These are phyloP conservation scores for Acanthamoeba quina DNA, from an alignment of 208 protist species.

Conservation along the genomic window DNA sequence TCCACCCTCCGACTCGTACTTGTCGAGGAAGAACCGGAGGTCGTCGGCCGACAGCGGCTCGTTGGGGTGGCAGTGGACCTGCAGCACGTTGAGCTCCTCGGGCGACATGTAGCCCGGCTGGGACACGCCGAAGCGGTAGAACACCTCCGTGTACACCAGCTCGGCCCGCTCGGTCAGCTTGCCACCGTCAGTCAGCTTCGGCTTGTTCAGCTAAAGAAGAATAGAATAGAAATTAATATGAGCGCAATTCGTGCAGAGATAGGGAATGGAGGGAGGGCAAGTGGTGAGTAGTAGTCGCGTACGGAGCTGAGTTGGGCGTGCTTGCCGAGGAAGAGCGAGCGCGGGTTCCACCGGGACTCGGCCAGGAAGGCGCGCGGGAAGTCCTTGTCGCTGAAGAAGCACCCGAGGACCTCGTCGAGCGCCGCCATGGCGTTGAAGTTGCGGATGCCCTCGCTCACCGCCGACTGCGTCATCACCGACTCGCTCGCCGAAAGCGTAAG, in stretches of 20 bases:
- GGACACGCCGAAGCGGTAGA: constrained; percentile 47
- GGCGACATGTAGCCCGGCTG: constrained; percentile 56
- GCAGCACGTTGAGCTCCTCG: constrained; percentile 63
- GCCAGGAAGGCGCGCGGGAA: constrained; percentile 27
- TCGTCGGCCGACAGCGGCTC: constrained; percentile 52
- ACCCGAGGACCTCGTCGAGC: constrained; percentile 21
- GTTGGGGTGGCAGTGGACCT: constrained; percentile 61
- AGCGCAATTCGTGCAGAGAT: no score
- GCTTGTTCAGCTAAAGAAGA: constrained; percentile 15
- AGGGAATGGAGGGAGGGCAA: background rate
- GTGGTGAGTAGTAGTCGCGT: background rate
- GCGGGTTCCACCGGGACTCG: background rate
- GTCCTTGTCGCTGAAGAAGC: constrained; percentile 56
- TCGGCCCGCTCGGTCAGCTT: constrained; percentile 52
- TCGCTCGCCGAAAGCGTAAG: background rate
- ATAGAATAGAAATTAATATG: background rate
- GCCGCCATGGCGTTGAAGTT: constrained; percentile 43
- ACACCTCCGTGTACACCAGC: constrained; percentile 56
- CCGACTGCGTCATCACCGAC: constrained; percentile 33
- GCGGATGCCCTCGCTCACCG: constrained; percentile 22
- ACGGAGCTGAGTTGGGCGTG: constrained; percentile 32
- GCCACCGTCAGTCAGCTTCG: background rate
- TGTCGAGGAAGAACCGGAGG: constrained; percentile 21
- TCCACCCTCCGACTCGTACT: constrained; percentile 29
- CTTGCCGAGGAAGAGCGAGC: constrained; percentile 40